phyloP scores from a whole-genome alignment of 1,284 basidiomycete genomes.

The Microbotryum lychnidis-dioicae region DNA sequence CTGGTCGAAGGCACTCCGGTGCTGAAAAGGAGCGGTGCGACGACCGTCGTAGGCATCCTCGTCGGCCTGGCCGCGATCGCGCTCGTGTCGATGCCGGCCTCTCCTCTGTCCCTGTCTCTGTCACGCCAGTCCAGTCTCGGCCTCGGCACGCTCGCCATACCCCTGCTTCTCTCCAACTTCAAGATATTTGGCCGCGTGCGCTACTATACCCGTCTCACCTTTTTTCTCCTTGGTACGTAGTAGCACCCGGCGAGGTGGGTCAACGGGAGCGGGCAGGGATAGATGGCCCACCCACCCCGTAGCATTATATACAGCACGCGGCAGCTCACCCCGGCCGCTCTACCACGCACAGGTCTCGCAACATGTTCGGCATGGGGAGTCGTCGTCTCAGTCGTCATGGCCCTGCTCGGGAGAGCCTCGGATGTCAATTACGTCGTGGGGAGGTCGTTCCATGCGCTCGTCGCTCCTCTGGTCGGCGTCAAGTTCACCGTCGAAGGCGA shows the following conservation, averaged over 20 bases:
- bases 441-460: conserved; percentile 68
- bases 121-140: too few species aligned
- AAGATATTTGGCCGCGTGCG: conserved; percentile 12
- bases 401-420: conserved; percentile 58
- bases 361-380: conserved; percentile 69
- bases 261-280: too few species aligned
- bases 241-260: too few species aligned
- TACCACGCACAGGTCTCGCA: conserved; percentile 44
- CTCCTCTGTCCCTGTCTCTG: too few species aligned
- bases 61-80: too few species aligned
- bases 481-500: conserved; percentile 73
- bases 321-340: not conserved
- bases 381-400: conserved; percentile 61
- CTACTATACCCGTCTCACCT: conserved; percentile 26
- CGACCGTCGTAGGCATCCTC: too few species aligned
- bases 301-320: not conserved
- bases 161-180: conserved; percentile 15
- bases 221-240: conserved; percentile 21
- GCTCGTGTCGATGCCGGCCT: too few species aligned
- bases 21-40: too few species aligned
- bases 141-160: not conserved
- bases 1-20: too few species aligned
- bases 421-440: conserved; percentile 84
- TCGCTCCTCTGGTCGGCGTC: conserved; percentile 60
- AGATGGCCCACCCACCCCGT: too few species aligned